Conservation (phyloP, 2,329 filamentous ascomycete genomes). For the Fusarium xylarioides region DNA sequence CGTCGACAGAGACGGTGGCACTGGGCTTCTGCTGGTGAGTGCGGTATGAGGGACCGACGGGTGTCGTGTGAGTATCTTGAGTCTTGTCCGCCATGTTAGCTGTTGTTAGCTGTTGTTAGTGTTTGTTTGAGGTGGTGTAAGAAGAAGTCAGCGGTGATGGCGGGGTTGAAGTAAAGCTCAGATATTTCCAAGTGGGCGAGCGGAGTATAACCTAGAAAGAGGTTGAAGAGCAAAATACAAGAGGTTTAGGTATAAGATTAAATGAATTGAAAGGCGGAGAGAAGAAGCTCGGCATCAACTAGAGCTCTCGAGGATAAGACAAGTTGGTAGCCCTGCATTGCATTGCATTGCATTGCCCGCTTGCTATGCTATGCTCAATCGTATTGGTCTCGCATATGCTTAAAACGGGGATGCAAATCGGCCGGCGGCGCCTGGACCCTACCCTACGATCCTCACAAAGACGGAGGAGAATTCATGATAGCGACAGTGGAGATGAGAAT, state of each 20-base stretch:
- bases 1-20: constrained; percentile 86
- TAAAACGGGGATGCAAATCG: constrained; percentile 37
- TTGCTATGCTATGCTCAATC: constrained; percentile 9
- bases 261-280: constrained; percentile 27
- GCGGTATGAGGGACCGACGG: constrained; percentile 82
- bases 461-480: constrained; percentile 31
- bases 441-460: constrained; percentile 7
- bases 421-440: constrained; percentile 19
- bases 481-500: neutral
- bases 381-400: constrained; percentile 36
- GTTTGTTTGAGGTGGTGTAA: constrained; percentile 8
- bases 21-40: constrained; percentile 80
- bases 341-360: neutral
- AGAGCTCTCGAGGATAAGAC: constrained; percentile 34
- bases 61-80: constrained; percentile 58
- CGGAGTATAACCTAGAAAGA: neutral
- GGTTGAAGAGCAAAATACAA: neutral
- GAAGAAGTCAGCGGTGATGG: constrained; percentile 17
- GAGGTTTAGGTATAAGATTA: constrained; percentile 10
- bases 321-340: constrained; percentile 33
- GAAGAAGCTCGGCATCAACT: constrained; percentile 23
- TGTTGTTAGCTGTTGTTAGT: constrained; percentile 32
- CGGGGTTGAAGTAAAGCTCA: constrained; percentile 13
- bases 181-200: constrained; percentile 19
- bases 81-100: constrained; percentile 42